Conservation (phyloP, 331 rosid species). For the Phaseolus coccineus region DNA sequence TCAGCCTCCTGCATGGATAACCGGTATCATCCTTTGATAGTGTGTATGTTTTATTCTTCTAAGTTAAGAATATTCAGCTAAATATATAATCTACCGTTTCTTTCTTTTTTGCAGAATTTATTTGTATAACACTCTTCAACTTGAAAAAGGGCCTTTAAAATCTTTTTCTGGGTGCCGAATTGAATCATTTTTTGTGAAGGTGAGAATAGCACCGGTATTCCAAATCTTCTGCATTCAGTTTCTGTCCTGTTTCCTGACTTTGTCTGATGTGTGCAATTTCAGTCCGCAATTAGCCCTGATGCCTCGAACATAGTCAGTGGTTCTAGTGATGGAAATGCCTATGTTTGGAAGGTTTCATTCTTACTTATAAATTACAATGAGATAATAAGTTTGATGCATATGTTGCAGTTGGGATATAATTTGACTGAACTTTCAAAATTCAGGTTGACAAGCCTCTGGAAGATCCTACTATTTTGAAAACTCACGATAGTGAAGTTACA, state of each 20-base stretch:
- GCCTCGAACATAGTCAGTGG: conserved; percentile 82
- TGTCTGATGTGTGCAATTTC: conserved; percentile 49
- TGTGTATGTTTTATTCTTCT: not conserved
- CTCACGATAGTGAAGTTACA: conserved; percentile 85
- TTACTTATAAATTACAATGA: not conserved
- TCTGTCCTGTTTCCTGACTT: conserved; percentile 20
- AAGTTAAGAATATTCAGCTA: conserved; percentile 22
- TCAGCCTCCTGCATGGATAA: conserved; percentile 96
- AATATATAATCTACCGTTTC: not conserved
- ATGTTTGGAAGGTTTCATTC: conserved; percentile 82
- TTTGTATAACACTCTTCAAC: conserved; percentile 78
- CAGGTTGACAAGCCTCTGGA: conserved; percentile 80
- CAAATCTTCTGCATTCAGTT: not conserved
- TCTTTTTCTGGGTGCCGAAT: conserved; percentile 81
- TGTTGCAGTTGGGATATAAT: conserved; percentile 24
- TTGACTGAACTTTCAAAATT: conserved; percentile 39
- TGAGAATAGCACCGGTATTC: conserved; percentile 41
- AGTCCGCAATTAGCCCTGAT: conserved; percentile 91
- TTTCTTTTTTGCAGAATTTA: conserved; percentile 67
- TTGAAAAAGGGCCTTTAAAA: conserved; percentile 80
- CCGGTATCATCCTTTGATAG: conserved; percentile 57
- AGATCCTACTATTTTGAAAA: conserved; percentile 63
- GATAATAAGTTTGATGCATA: conserved; percentile 22
- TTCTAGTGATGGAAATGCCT: conserved; percentile 86
- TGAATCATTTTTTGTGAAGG: conserved; percentile 92